These are phyloP conservation scores for Helenozyma rhizophorensis DNA, from an alignment of 805 yeast genomes.

Conservation along the genomic window DNA sequence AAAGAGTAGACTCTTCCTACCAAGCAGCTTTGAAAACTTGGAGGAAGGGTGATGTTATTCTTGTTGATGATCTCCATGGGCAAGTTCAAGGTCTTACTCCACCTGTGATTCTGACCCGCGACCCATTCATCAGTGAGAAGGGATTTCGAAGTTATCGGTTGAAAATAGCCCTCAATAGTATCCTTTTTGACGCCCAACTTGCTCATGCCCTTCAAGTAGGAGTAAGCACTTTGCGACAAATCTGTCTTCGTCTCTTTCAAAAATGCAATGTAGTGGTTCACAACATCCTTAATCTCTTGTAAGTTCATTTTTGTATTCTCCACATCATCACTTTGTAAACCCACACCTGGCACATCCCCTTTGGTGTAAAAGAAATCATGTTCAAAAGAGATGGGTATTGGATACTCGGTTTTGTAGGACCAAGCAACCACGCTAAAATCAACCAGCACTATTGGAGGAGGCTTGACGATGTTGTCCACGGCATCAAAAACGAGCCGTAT, in stretches of 20 bases:
- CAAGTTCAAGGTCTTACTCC: constrained; percentile 32
- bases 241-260: constrained; percentile 29
- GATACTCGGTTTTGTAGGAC: constrained; percentile 38
- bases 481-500: constrained; percentile 26
- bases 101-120: not conserved
- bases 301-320: constrained; percentile 32
- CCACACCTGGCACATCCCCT: constrained; percentile 16
- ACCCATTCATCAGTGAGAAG: constrained; percentile 20
- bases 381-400: constrained; percentile 35
- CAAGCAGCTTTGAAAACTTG: constrained; percentile 60
- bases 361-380: constrained; percentile 39
- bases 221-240: constrained; percentile 29
- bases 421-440: constrained; percentile 37
- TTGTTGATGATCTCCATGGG: constrained; percentile 41
- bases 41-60: constrained; percentile 48
- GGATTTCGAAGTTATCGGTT: constrained; percentile 22
- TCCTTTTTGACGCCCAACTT: constrained; percentile 37
- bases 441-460: constrained; percentile 31
- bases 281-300: constrained; percentile 33
- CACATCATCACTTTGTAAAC: constrained; percentile 21
- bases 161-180: constrained; percentile 34
- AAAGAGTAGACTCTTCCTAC: constrained; percentile 56
- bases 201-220: constrained; percentile 36
- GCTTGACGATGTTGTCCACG: constrained; percentile 18
- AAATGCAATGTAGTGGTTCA: constrained; percentile 29